A percentile compares a stretch with the other conserved stretches of the same genome.
phyloP scores from a whole-genome alignment of 306 rosid genomes.

The Amphicarpaea edgeworthii region DNA sequence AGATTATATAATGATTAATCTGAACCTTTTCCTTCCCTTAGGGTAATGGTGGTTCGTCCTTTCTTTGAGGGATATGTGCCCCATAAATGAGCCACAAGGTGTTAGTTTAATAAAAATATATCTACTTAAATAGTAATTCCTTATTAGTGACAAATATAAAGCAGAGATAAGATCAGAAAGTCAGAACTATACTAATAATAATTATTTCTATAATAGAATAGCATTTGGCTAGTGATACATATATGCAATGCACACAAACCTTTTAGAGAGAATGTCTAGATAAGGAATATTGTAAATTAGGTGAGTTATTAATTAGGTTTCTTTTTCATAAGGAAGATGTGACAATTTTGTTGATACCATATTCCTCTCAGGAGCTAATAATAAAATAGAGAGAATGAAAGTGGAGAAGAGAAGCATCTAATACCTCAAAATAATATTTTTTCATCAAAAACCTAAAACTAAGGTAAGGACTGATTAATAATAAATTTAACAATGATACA shows the following conservation, averaged over 20 bases:
- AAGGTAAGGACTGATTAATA: slow-evolving; percentile 38
- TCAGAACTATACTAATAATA: slow-evolving; percentile 20
- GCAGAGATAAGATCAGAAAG: slow-evolving; percentile 43
- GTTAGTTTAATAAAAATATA: slow-evolving; percentile 17
- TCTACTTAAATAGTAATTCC: slow-evolving; percentile 1
- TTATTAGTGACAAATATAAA: slow-evolving; percentile 30
- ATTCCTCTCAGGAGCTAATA: slow-evolving; percentile 38
- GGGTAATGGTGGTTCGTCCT: slow-evolving; percentile 43
- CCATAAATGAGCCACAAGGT: slow-evolving; percentile 48
- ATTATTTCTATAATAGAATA: slow-evolving; percentile 26
- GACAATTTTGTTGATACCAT: slow-evolving; percentile 34
- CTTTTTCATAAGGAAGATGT: slow-evolving; percentile 38
- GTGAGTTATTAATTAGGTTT: slow-evolving; percentile 54
- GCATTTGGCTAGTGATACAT: slow-evolving; percentile 34
- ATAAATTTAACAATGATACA: no score
- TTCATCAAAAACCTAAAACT: slow-evolving; percentile 27
- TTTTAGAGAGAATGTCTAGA: slow-evolving; percentile 41
- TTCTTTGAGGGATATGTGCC: slow-evolving; percentile 58
- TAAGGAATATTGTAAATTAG: slow-evolving; percentile 50
- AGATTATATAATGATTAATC: slow-evolving; percentile 35
- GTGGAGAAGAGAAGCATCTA: slow-evolving; percentile 55
- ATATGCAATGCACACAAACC: slow-evolving; percentile 28
- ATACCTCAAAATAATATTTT: slow-evolving; percentile 49
- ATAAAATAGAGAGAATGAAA: slow-evolving; percentile 26
- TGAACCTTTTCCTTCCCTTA: slow-evolving; percentile 40